Percentiles rank a stretch among this genome's conserved stretches.
These are phyloP conservation scores for Postia placenta DNA, from an alignment of 768 basidiomycete species.

Conservation along the genomic window DNA sequence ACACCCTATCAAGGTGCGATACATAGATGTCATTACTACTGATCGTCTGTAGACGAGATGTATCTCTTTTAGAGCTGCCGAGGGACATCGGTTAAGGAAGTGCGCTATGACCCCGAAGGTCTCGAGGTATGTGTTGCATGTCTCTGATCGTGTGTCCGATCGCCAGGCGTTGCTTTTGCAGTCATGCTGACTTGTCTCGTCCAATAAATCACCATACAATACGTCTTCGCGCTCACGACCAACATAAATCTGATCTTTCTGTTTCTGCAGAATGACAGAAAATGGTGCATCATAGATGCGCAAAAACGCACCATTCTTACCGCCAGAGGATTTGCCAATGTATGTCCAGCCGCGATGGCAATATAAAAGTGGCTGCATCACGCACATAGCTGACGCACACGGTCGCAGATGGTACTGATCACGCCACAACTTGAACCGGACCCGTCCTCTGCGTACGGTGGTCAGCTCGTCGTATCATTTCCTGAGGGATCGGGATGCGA, in stretches of 20 bases:
- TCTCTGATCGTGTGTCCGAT: not conserved
- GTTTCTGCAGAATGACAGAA: slow-evolving; percentile 55
- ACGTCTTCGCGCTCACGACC: not conserved
- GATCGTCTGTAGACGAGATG: not conserved
- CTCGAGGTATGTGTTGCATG: slow-evolving; percentile 44
- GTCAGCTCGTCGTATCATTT: slow-evolving; percentile 49
- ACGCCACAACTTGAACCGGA: slow-evolving; percentile 48
- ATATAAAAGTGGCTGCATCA: not conserved
- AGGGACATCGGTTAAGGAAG: slow-evolving; percentile 53
- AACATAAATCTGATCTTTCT: not conserved
- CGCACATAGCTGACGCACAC: not conserved
- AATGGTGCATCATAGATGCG: slow-evolving; percentile 63
- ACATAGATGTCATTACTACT: not conserved
- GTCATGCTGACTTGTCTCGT: not conserved
- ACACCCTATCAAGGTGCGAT: slow-evolving; percentile 17
- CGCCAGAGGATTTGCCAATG: slow-evolving; percentile 60
- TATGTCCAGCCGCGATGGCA: slow-evolving; percentile 22
- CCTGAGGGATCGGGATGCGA: slow-evolving; percentile 53
- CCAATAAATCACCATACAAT: not conserved
- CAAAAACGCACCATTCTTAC: slow-evolving; percentile 52
- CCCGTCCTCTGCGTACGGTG: slow-evolving; percentile 37
- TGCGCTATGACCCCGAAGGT: slow-evolving; percentile 54
- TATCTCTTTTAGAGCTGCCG: slow-evolving; percentile 54
- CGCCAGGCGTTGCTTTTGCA: not conserved
- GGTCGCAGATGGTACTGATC: slow-evolving; percentile 66